Evolutionary conservation across 2,329 filamentous ascomycete genomes (phyloP), one percentile per base, ranked within the genome.

Genomic region (Fusarium sarcochroum): DNA sequence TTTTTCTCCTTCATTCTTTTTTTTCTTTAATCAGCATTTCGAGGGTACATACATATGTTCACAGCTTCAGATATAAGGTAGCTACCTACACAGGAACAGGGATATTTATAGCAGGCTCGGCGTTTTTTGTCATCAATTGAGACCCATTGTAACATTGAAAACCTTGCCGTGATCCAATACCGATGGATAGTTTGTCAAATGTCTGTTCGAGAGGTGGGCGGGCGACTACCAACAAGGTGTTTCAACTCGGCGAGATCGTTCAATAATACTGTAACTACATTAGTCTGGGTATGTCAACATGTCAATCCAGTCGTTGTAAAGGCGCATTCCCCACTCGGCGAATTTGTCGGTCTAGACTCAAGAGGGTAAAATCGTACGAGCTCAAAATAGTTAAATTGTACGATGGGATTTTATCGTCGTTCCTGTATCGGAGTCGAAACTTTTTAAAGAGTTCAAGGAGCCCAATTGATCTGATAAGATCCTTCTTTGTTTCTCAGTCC

Each of bases 21-120:
- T 48, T 21, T 35, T 53, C 50, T 57, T 41, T 66, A 64, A 64
- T 63, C 42, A 40, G 58, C 58, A 58, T 69, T 69, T 66, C 42
- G 35, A 37, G 21, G 32, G 44, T 58, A 66, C 37, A 69, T 40
- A 68, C 37, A 32, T 18, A 9, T 37, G 34, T 35, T 37, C 37
- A 47, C 40, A 55, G 27, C 41, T 58, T 27, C n/a, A 63, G 45
- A 49, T 25, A 63, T 27, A 63, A 32, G 3, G 41, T 23, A 48
- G 59, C 46, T 52, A 48, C 23, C 45, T 66, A 40, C 17, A 50
- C 32, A 49, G 65, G 52, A 68, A 54, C 41, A 52, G 41, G 58
- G 42, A 44, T 49, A 51, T 44, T 49, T 68, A 47, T 54, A 64
- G 65, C 54, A 68, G 20, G n/a, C n/a, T n/a, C n/a, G n/a, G 67